Evolutionary conservation across 208 protist genomes (phyloP), one percentile per base, ranked within the genome.

Genomic region (Leishmania tropica): DNA sequence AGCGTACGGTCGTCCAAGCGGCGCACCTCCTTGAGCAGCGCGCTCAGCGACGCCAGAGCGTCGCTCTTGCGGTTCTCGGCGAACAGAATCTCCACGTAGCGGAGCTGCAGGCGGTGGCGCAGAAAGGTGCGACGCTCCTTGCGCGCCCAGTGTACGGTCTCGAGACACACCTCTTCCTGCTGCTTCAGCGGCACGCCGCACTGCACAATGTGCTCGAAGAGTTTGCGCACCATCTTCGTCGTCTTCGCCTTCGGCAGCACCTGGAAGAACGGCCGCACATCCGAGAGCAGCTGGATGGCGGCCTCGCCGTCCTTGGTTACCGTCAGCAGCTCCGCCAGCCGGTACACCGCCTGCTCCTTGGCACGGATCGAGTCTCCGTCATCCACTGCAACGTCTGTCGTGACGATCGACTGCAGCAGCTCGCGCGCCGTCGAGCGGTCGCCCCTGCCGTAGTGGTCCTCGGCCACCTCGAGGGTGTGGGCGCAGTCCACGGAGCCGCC

Each of bases 1-100:
- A 99, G 93, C 60, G 89, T 95, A 79, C 99, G 99, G 83, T 99
- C 99, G 85, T 99, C 99, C 21, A 99, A 90, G 40, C 93, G 97
- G 71, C 99, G 98, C 47, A 99, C 96, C 93, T 99, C 98, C 48
- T 87, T 87, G 42, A 99, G 88, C 13, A 99, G 85, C 28, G 89
- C 58, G 54, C 89, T 90, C 28, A 99, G 86, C 42, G 95, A 85
- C 28, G 77, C 35, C 11, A 99, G 86, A 1, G 99, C 93, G 72
- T 92, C 84, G 45, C 90, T 90, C 81, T 91, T 96, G 67, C 97
- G 85, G n/a, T 96, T 81, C 70, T 90, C 85, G 60, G 98, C 92
- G 60, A 99, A 98, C 31, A 97, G 94, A 62, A 99, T 85, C 72
- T 97, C 92, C 24, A 95, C 95, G 40, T 99, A 93, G 53, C 97